Evolutionary conservation across 2,329 filamentous ascomycete genomes (phyloP), one percentile per base, ranked within the genome.

Genomic region (Trichoderma lentiforme): DNA sequence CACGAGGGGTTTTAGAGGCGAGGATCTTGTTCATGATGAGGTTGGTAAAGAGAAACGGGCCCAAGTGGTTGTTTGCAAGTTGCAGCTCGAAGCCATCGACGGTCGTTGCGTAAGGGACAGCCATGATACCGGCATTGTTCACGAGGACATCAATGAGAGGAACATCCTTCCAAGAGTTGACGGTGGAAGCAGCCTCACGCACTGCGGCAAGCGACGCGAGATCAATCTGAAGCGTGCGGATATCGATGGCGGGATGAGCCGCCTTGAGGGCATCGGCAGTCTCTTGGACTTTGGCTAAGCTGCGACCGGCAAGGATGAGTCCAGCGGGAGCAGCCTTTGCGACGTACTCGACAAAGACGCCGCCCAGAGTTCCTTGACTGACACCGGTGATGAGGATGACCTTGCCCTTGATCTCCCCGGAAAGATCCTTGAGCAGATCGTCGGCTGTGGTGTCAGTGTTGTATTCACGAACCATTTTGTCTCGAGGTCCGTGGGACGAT

Each of bases 231-330:
- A 83, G 75, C 2, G 76, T 36, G 21, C 79, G 78, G 0, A 78
- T 76, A 24, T 78, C 61, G 21, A 85, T 79, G 2, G 74, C 72
- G 0, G 84, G 80, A 61, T 80, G 71, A 14, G 77, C 67, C 3
- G 75, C 73, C 9, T 70, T 67, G 68, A 87, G 79, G 64, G 77
- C 76, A 6, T 82, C 77, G 9, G 79, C 79, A 0, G 83, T 82
- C 1, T 80, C 76, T 24, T 82, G 76, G 9, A 83, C 72, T 68
- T 85, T 87, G 18, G 77, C 62, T 6, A 75, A 60, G 58, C 78
- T 84, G 70, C 86, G 85, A 21, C 84, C 83, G 8, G 81, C 84
- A n/a, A 86, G 82, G 64, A 85, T 84, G 70, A 88, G 82, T 28
- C 82, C 74, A 1, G 77, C 73, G 0, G 85, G 84, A 0, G 79